These are phyloP conservation scores for Elongisporangium prolatum DNA, from an alignment of 352 stramenopile species.

Conservation along the genomic window DNA sequence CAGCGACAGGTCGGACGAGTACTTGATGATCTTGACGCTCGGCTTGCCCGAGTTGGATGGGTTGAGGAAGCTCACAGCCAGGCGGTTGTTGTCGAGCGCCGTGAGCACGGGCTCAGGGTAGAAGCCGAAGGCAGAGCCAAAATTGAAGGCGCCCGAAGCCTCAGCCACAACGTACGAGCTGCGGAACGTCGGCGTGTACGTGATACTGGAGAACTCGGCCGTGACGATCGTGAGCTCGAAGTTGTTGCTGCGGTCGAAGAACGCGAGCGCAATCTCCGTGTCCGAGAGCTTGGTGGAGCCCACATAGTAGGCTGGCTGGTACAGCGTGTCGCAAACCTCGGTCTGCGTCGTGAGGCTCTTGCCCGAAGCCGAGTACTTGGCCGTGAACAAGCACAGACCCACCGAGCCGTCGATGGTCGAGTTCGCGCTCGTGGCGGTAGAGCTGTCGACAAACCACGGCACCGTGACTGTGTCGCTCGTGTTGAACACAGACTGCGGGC, in stretches of 20 bases:
- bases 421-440: constrained; percentile 40
- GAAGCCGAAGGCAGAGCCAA: constrained; percentile 57
- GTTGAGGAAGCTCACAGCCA: constrained; percentile 74
- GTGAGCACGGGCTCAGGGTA: constrained; percentile 64
- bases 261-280: constrained; percentile 52
- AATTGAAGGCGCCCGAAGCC: constrained; percentile 58
- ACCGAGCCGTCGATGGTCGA: constrained; percentile 29
- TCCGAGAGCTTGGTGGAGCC: constrained; percentile 64
- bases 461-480: constrained; percentile 55
- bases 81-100: constrained; percentile 39
- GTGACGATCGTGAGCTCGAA: constrained; percentile 66
- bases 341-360: constrained; percentile 20
- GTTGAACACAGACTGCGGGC: constrained; percentile 58
- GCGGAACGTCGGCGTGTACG: constrained; percentile 54
- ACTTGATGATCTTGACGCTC: constrained; percentile 72
- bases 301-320: constrained; percentile 67
- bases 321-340: constrained; percentile 45
- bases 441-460: constrained; percentile 59
- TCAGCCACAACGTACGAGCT: constrained; percentile 61
- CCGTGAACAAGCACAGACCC: constrained; percentile 58
- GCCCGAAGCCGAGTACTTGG: constrained; percentile 16
- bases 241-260: constrained; percentile 70
- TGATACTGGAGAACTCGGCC: constrained; percentile 62
- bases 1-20: constrained; percentile 50
- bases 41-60: constrained; percentile 64